Evolutionary conservation across 2,329 filamentous ascomycete genomes (phyloP).

Genomic region (Septoria linicola): DNA sequence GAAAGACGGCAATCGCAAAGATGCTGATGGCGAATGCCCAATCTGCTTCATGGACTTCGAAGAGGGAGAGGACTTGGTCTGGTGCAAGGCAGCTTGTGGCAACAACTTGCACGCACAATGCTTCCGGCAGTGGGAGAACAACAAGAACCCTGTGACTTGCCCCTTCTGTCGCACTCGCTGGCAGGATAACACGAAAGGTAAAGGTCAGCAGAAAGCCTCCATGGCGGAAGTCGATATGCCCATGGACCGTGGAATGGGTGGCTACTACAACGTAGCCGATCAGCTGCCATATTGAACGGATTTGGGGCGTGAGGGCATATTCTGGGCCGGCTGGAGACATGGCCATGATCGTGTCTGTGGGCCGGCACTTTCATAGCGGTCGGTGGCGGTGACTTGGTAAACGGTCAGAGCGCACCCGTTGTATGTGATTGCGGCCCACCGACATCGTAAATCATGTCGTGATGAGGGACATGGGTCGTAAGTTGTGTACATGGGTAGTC

Average conservation of each 20-base stretch:
- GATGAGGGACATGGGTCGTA: too few species aligned
- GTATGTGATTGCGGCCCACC: too few species aligned
- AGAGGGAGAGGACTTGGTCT: slow-evolving; percentile 52
- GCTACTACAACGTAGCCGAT: slow-evolving; percentile 36
- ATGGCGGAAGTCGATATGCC: slow-evolving; percentile 26
- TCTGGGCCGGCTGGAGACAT: too few species aligned
- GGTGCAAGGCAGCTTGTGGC: slow-evolving; percentile 59
- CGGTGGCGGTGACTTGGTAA: too few species aligned
- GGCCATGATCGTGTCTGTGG: not conserved
- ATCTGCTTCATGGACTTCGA: slow-evolving; percentile 61
- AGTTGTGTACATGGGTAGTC: too few species aligned
- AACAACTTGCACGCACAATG: slow-evolving; percentile 62
- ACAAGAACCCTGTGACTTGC: slow-evolving; percentile 32
- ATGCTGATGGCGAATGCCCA: slow-evolving; percentile 60
- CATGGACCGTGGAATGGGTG: slow-evolving; percentile 22
- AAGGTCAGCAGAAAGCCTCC: slow-evolving; percentile 18
- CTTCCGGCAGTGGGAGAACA: slow-evolving; percentile 53
- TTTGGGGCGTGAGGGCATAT: slow-evolving; percentile 7
- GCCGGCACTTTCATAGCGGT: too few species aligned
- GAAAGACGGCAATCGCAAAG: slow-evolving; percentile 54
- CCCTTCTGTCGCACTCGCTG: slow-evolving; percentile 36
- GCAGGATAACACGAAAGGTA: slow-evolving; percentile 25
- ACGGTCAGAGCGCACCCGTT: too few species aligned
- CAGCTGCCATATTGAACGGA: slow-evolving; percentile 30
- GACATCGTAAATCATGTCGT: too few species aligned